Evolutionary conservation across 495 filamentous ascomycete species (phyloP), one percentile per base, ranked within the genome.

Genomic region (Elasticomyces elasticus): DNA sequence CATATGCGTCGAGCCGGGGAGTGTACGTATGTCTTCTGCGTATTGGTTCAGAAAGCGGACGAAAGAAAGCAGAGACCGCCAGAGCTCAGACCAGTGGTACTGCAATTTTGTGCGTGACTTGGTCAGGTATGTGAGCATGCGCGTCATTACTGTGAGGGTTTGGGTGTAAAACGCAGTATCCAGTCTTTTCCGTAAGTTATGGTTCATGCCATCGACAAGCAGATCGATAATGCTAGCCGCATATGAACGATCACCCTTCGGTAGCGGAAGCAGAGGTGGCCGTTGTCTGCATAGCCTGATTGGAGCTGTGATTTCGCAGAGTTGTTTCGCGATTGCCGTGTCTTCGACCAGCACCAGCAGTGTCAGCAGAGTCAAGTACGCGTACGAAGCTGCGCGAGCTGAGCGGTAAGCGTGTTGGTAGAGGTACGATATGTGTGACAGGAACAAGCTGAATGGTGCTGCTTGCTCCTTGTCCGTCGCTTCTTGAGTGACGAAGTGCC

Each of bases 51-150:
- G 76, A 73, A 97, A 97, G 45, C 88, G 86, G 66, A 96, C 82
- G 45, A 96, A 82, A 24, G 86, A 84, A 22, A 97, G 80, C 15
- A 98, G 78, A 5, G 84, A 85, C 52, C 90, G 84, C 82, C 94
- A 98, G 27, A 97, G 77, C 54, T 97, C 87, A 24, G 89, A 83
- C 94, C 94, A 98, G 72, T 98, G 94, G 66, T 95, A 96, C 17
- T 74, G 59, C 58, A 62, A 27, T 37, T 51, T 55, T 23, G 58
- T 54, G 10, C 54, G 30, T 2, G 54, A 49, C n/a, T 51, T 96
- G 89, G 67, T 94, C 92, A 37, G 76, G 63, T 65, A 58, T 25
- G 50, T 28, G 7, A 58, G 67, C 27, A 92, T 74, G 37, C 86
- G 78, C 52, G 82, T 87, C 57, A 62, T 23, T 13, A 61, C 27